Base-by-base conservation (phyloP, 106 monocot species). In the Dioscorea zingiberensis region DNA sequence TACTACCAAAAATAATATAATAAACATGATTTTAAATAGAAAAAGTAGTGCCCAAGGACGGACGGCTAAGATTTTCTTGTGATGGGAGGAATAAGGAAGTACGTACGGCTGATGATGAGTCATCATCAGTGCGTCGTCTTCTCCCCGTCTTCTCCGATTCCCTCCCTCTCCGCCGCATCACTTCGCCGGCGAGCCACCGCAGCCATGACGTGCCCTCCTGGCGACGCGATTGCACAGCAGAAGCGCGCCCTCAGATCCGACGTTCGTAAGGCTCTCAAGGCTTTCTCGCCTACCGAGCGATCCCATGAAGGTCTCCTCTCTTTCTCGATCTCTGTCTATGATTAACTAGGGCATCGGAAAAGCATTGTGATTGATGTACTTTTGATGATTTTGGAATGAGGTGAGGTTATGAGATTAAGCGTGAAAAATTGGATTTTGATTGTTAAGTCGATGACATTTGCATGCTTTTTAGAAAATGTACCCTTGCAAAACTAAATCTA, bases 171-270 rank as follows among this genome's bases (percentile, higher is more conserved):
- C 55, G 21, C 63, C 47, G 13, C 29, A 48, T 27, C 48, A 0
- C 51, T 10, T 13, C 62, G 57, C 64, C 55, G 21, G 55, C 67
- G 44, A 38, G 38, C 77, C 23, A 29, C 68, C 48, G 61, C 23
- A 67, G 11, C 57, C 65, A 60, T 73, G 18, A 44, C 45, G 17
- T 12, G 18, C 38, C 6, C 44, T 22, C 21, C 17, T 44, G 57
- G 9, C 26, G 3, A 51, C 13, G 51, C 63, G 2, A 21, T 44
- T 12, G 11, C 18, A 4, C 68, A 76, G 25, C 72, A 80, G 54
- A 84, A 84, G 73, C 71, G 75, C 29, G 73, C 69, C 22, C 65
- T 84, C 23, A 48, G 84, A 17, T 60, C 80, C 56, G 63, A 69
- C n/a, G 53, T 84, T 21, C 71, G 76, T 10, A 71, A 46, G 27